Evolutionary conservation across 192 early-diverging fungal genomes (phyloP).

Genomic region (Linnemannia hyalina): DNA sequence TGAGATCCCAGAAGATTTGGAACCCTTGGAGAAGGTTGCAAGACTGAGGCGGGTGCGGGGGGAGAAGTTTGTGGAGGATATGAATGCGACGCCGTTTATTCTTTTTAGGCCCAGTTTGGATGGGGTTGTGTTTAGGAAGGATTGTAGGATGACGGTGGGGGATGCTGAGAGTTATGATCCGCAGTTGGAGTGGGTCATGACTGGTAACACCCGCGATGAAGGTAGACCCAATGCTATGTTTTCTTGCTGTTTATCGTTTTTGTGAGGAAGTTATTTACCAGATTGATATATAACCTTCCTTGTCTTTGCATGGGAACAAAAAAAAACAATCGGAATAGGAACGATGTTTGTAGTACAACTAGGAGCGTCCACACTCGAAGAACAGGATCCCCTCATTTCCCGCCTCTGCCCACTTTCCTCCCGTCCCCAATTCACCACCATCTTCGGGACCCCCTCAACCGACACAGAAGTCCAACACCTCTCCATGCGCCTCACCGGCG

Average conservation of each 20-base stretch:
- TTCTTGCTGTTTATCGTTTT: not conserved
- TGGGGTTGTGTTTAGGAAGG: conserved; percentile 29
- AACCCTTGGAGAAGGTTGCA: conserved; percentile 23
- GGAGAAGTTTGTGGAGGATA: conserved; percentile 5
- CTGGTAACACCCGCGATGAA: conserved; percentile 33
- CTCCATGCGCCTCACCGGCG: conserved; percentile 2
- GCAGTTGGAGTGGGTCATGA: conserved; percentile 23
- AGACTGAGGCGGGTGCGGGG: conserved; percentile 7
- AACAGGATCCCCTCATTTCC: not conserved
- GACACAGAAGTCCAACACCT: conserved; percentile 8
- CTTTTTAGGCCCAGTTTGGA: conserved; percentile 39
- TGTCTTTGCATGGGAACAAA: not conserved
- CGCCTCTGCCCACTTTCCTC: not conserved
- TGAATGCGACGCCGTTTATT: conserved; percentile 9
- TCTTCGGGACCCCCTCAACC: conserved; percentile 22
- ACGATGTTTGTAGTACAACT: conserved; percentile 15
- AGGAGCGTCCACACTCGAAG: not conserved
- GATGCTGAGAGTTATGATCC: conserved; percentile 29
- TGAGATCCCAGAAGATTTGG: conserved; percentile 24
- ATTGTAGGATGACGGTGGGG: conserved; percentile 15
- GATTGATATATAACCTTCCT: not conserved
- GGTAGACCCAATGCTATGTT: not conserved
- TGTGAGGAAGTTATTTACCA: too few relatives aligned
- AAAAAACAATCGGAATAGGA: not conserved
- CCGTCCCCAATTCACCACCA: not conserved